Percentiles rank a stretch among this genome's conserved stretches.
Evolutionary conservation across 2,329 filamentous ascomycete species (phyloP).

Genomic region (Ophiostoma sp.): DNA sequence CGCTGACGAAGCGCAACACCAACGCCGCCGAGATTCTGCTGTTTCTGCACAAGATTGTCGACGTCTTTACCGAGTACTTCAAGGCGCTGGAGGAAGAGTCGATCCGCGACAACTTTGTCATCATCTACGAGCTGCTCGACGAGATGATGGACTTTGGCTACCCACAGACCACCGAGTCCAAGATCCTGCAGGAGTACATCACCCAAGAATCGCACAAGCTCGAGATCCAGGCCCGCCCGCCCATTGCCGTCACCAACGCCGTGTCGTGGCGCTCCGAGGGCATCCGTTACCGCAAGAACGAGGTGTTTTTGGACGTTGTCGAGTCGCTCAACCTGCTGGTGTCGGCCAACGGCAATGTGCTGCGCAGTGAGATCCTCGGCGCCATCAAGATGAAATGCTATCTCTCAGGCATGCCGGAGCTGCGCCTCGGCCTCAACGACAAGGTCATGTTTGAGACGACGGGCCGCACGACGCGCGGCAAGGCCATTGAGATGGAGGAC

Average conservation of each 20-base stretch:
- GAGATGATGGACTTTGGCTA: constrained; percentile 99
- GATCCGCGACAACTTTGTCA: constrained; percentile 97
- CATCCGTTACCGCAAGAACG: constrained; percentile 97
- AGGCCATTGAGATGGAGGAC: constrained; percentile 99
- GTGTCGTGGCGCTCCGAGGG: constrained; percentile 98
- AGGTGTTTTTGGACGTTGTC: constrained; percentile 96
- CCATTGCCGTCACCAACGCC: constrained; percentile 96
- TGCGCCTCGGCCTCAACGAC: constrained; percentile 91
- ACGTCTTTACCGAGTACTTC: constrained; percentile 99
- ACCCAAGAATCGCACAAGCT: constrained; percentile 99
- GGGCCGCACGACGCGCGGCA: constrained; percentile 84
- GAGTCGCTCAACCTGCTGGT: constrained; percentile 95
- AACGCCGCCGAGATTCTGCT: constrained; percentile 98
- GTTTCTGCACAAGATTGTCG: constrained; percentile 95
- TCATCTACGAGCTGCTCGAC: constrained; percentile 97
- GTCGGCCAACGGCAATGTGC: constrained; percentile 86
- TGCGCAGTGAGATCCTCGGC: constrained; percentile 92
- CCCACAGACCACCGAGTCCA: constrained; percentile 94
- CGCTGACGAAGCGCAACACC: constrained; percentile 95
- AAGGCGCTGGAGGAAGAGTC: constrained; percentile 98
- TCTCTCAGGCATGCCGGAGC: constrained; percentile 93
- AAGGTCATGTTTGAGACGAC: constrained; percentile 99
- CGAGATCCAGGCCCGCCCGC: constrained; percentile 89
- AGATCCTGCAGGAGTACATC: constrained; percentile 98
- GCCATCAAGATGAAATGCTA: constrained; percentile 99